phyloP scores from a whole-genome alignment of 208 protist species.

The Trypanosoma theileri region DNA sequence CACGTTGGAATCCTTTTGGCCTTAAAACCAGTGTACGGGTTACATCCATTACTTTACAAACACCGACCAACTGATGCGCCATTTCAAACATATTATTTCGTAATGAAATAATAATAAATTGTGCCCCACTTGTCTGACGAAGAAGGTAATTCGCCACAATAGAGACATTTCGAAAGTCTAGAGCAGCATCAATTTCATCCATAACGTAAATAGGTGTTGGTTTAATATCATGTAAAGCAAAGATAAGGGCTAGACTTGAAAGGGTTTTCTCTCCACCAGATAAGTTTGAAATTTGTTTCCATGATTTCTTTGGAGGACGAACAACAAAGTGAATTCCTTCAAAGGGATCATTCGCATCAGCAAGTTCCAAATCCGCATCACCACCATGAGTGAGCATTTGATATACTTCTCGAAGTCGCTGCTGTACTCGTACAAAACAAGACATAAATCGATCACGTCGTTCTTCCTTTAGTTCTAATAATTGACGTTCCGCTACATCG shows the following conservation, averaged over 20 bases:
- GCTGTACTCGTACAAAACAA: constrained; percentile 97
- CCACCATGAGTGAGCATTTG: constrained; percentile 99
- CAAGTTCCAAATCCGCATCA: constrained; percentile 99
- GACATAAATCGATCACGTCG: constrained; percentile 97
- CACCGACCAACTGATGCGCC: constrained; percentile 98
- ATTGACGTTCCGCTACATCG: constrained; percentile 68
- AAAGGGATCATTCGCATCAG: constrained; percentile 99
- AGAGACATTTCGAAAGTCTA: constrained; percentile 99
- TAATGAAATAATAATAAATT: constrained; percentile 99
- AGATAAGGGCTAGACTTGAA: constrained; percentile 98
- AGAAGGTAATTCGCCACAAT: constrained; percentile 99
- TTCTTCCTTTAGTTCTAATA: constrained; percentile 72
- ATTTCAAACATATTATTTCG: constrained; percentile 98
- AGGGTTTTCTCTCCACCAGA: constrained; percentile 99
- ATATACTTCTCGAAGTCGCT: constrained; percentile 99
- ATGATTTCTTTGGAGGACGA: constrained; percentile 99
- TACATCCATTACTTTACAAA: constrained; percentile 99
- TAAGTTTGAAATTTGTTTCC: constrained; percentile 99
- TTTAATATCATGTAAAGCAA: constrained; percentile 99
- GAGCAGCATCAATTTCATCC: constrained; percentile 99
- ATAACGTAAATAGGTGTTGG: constrained; percentile 99
- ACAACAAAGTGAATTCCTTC: constrained; percentile 98
- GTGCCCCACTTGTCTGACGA: constrained; percentile 97
- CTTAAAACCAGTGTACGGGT: constrained; percentile 97
- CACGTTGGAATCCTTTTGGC: constrained; percentile 77